Evolutionary conservation across 2,329 filamentous ascomycete genomes (phyloP).

Genomic region (Furcasterigmium furcatum): DNA sequence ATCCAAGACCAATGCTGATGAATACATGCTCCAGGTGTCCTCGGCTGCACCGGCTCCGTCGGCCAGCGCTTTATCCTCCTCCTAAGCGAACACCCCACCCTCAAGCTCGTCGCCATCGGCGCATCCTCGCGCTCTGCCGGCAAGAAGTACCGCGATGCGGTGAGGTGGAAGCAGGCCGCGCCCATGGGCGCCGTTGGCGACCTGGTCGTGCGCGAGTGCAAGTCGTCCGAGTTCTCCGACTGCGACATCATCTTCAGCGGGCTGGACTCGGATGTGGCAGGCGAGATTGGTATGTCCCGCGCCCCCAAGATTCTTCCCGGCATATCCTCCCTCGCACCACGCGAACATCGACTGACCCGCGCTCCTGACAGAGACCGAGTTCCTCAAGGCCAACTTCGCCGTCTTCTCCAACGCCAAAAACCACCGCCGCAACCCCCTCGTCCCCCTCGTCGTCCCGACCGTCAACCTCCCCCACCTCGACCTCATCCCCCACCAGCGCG

Average conservation of each 20-base stretch:
- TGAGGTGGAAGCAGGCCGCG: constrained; percentile 87
- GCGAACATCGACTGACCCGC: constrained; percentile 9
- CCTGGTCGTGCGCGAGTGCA: constrained; percentile 83
- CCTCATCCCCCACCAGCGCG: constrained; percentile 84
- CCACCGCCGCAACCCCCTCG: constrained; percentile 84
- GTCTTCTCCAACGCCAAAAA: constrained; percentile 99
- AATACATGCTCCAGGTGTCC: constrained; percentile 52
- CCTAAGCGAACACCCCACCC: constrained; percentile 81
- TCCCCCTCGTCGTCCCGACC: constrained; percentile 91
- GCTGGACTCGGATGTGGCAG: constrained; percentile 87
- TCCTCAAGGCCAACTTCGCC: constrained; percentile 81
- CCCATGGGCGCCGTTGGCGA: constrained; percentile 80
- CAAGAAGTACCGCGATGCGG: constrained; percentile 92
- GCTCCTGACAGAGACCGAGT: constrained; percentile 77
- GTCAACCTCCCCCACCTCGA: constrained; percentile 88
- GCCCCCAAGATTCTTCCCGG: background rate
- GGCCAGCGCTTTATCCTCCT: constrained; percentile 95
- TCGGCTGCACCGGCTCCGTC: constrained; percentile 91
- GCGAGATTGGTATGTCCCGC: constrained; percentile 73
- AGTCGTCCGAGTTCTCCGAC: constrained; percentile 75
- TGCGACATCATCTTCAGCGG: constrained; percentile 94
- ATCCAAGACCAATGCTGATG: background rate
- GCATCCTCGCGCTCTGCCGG: constrained; percentile 86
- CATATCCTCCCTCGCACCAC: background rate
- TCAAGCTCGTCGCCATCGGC: constrained; percentile 83